Percentiles rank a stretch among this genome's conserved stretches.
phyloP scores from a whole-genome alignment of 768 basidiomycete species.

The Termitomyces sp. region DNA sequence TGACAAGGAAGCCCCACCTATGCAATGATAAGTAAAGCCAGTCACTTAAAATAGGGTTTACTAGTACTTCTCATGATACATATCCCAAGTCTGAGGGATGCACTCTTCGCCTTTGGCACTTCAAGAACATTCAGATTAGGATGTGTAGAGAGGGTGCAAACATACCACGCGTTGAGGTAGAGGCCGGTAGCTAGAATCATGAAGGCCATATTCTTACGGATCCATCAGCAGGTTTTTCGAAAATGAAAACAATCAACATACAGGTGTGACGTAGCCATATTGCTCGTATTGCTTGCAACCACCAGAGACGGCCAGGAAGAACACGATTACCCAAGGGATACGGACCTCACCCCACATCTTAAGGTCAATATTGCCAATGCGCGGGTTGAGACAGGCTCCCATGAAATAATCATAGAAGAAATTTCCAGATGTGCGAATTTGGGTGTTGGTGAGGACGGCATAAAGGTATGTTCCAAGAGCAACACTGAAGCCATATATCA shows the following conservation, averaged over 20 bases:
- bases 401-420: conserved; percentile 95
- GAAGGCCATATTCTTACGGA: conserved; percentile 84
- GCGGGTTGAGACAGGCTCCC: conserved; percentile 93
- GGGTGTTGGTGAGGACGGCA: conserved; percentile 71
- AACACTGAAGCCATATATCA: conserved; percentile 85
- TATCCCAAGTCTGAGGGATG: conserved; percentile 98
- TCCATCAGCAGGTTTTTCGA: background rate
- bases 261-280: conserved; percentile 88
- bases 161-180: conserved; percentile 93
- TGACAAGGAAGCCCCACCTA: conserved; percentile 94
- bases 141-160: background rate
- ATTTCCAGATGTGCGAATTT: conserved; percentile 93
- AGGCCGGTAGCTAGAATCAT: conserved; percentile 95
- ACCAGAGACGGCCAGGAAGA: conserved; percentile 89
- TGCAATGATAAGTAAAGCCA: background rate
- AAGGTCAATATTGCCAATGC: conserved; percentile 86
- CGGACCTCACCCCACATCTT: conserved; percentile 99
- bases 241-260: conserved; percentile 32
- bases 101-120: conserved; percentile 93
- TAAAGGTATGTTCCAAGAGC: conserved; percentile 80
- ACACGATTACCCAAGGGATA: conserved; percentile 95
- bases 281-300: conserved; percentile 94
- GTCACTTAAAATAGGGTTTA: conserved; percentile 10
- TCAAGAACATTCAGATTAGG: conserved; percentile 6
- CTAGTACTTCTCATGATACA: conserved; percentile 91